A percentile compares a stretch with the other conserved stretches of the same genome.
These are phyloP conservation scores for Xylariaceae sp. DNA, from an alignment of 2,329 filamentous ascomycete species.

Conservation along the genomic window DNA sequence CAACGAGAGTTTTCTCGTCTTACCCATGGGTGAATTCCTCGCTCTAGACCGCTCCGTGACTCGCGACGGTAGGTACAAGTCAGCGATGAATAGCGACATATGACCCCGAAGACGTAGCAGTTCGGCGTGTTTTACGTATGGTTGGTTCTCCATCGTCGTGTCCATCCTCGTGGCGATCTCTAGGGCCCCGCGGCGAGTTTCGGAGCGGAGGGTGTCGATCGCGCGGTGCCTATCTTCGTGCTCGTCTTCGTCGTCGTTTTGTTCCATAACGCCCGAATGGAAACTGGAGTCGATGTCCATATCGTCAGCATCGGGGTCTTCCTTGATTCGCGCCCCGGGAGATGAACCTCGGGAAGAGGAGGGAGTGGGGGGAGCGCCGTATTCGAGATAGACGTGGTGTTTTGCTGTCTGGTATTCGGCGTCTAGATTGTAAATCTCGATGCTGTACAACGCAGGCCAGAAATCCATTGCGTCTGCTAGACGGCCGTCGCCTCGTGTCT, in stretches of 20 bases:
- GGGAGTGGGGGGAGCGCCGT: neutral
- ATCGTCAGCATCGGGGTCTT: slow-evolving; percentile 13
- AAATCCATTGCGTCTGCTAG: slow-evolving; percentile 59
- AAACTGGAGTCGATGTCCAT: slow-evolving; percentile 20
- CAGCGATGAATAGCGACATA: slow-evolving; percentile 69
- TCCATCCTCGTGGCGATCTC: slow-evolving; percentile 68
- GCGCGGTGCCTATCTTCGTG: slow-evolving; percentile 24
- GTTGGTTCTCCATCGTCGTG: slow-evolving; percentile 61
- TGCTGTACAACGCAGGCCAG: slow-evolving; percentile 73
- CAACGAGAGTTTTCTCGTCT: slow-evolving; percentile 15
- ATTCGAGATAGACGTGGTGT: slow-evolving; percentile 28
- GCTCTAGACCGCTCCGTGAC: slow-evolving; percentile 15
- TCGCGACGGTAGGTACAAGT: slow-evolving; percentile 52
- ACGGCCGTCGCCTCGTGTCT: too few relatives aligned
- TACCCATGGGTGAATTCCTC: slow-evolving; percentile 1
- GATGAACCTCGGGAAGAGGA: neutral
- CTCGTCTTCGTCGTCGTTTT: slow-evolving; percentile 19
- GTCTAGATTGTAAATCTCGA: slow-evolving; percentile 75
- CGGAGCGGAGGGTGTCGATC: slow-evolving; percentile 39
- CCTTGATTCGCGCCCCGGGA: neutral
- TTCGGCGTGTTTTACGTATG: slow-evolving; percentile 64
- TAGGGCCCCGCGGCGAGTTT: slow-evolving; percentile 56
- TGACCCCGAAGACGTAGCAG: slow-evolving; percentile 70
- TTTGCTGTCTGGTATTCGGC: slow-evolving; percentile 51
- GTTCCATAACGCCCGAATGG: slow-evolving; percentile 6